Evolutionary conservation across 2,329 filamentous ascomycete species (phyloP).

Genomic region (Periconia sp.): DNA sequence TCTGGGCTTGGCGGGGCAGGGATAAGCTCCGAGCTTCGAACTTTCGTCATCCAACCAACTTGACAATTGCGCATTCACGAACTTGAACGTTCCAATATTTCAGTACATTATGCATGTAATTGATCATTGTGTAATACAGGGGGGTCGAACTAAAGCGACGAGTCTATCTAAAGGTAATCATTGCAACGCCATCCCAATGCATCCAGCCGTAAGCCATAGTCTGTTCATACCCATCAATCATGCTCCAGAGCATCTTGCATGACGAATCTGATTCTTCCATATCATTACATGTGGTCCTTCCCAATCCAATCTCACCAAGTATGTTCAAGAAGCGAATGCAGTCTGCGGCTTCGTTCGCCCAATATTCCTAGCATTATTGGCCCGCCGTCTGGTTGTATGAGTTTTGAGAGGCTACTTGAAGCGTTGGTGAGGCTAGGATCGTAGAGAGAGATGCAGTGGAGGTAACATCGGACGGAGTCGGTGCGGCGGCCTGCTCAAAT

Average conservation of each 20-base stretch:
- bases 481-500: conserved; percentile 22
- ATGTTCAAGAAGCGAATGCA: conserved; percentile 7
- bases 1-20: conserved; percentile 31
- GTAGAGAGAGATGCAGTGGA: not conserved
- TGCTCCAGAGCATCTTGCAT: not conserved
- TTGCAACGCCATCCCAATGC: conserved; percentile 11
- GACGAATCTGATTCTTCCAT: not conserved
- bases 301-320: conserved; percentile 3
- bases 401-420: conserved; percentile 7
- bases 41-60: conserved; percentile 31
- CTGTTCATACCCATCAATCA: conserved; percentile 1
- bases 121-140: no score
- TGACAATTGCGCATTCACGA: no score
- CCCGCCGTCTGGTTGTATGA: not conserved
- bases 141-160: no score
- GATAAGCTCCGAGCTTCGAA: conserved; percentile 23
- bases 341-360: no score
- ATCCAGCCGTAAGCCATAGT: conserved; percentile 1
- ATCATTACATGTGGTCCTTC: not conserved
- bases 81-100: no score
- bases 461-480: conserved; percentile 2
- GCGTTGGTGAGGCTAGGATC: conserved; percentile 7
- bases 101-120: no score
- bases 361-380: not conserved
- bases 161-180: not conserved